Evolutionary conservation across 208 protist species (phyloP).

Genomic region (Leishmania guyanensis): DNA sequence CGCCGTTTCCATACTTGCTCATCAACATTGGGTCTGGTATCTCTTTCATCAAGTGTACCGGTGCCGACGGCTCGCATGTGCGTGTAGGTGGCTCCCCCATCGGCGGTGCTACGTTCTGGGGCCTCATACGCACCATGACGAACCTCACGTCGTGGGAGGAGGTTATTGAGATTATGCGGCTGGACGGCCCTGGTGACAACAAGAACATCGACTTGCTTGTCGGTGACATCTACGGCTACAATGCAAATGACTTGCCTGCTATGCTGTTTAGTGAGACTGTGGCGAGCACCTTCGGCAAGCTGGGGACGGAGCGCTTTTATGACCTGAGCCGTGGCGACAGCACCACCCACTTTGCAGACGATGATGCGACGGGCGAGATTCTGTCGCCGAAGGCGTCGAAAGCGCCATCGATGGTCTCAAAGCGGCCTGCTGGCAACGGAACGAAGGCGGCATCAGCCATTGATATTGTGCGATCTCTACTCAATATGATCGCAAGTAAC

Average conservation of each 20-base stretch:
- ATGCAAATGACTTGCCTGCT: constrained; percentile 84
- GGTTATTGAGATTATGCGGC: constrained; percentile 92
- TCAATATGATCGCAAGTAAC: constrained; percentile 97
- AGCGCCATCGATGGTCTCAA: constrained; percentile 2
- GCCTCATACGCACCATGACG: constrained; percentile 94
- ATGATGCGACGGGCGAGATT: constrained; percentile 42
- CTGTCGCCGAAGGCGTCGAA: constrained; percentile 26
- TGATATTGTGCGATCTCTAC: constrained; percentile 89
- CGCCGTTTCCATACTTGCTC: constrained; percentile 95
- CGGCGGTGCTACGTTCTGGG: constrained; percentile 98
- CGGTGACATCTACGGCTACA: constrained; percentile 98
- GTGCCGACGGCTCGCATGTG: constrained; percentile 82
- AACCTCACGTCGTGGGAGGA: constrained; percentile 94
- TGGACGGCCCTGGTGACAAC: constrained; percentile 93
- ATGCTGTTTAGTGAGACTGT: constrained; percentile 89
- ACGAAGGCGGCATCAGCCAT: constrained; percentile 51
- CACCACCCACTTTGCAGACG: constrained; percentile 38
- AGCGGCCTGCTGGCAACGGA: constrained; percentile 16
- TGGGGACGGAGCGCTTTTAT: constrained; percentile 77
- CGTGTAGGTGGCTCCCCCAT: constrained; percentile 95
- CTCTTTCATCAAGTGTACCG: constrained; percentile 94
- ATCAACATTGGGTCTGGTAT: constrained; percentile 98
- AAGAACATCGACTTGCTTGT: constrained; percentile 96
- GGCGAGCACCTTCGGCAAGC: constrained; percentile 90
- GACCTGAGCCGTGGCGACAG: constrained; percentile 29